A percentile compares a stretch with the other conserved stretches of the same genome.
These are phyloP conservation scores for Melampsora americana DNA, from an alignment of 1,284 basidiomycete species.

Conservation along the genomic window DNA sequence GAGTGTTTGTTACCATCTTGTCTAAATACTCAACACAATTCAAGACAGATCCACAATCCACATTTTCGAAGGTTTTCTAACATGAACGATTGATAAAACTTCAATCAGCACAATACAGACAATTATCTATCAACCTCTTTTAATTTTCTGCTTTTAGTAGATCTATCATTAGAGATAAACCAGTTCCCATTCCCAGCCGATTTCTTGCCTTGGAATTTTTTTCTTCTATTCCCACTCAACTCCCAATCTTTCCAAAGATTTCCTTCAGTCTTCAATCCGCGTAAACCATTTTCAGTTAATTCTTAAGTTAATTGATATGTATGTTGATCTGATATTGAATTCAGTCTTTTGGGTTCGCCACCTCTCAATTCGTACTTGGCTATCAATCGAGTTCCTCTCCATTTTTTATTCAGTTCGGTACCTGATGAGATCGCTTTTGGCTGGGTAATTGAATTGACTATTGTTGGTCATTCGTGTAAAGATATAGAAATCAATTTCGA, in stretches of 20 bases:
- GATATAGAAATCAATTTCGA: conserved; percentile 15
- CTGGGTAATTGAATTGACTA: conserved; percentile 1
- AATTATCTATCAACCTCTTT: no score
- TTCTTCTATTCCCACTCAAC: no score
- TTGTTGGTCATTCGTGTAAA: conserved; percentile 21
- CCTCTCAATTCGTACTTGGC: conserved; percentile 25
- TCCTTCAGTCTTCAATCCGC: conserved; percentile 23
- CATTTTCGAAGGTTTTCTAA: no score
- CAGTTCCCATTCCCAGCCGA: no score
- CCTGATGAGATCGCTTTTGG: conserved; percentile 3
- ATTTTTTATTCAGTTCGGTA: neutral
- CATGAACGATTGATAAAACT: no score
- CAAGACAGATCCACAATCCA: no score
- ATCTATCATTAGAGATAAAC: no score
- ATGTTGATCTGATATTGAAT: conserved; percentile 10
- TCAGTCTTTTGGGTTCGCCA: conserved; percentile 19
- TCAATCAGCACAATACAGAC: no score
- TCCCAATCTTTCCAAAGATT: conserved; percentile 39
- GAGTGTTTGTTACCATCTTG: no score
- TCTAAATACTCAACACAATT: no score
- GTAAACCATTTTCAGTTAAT: conserved; percentile 15
- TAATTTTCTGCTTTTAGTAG: no score
- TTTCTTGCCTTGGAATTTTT: no score
- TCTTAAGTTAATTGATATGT: conserved; percentile 29
- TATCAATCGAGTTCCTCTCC: conserved; percentile 10